Base-by-base conservation (phyloP, 169 alveolate genomes). In the Amoebophrya sp. region DNA sequence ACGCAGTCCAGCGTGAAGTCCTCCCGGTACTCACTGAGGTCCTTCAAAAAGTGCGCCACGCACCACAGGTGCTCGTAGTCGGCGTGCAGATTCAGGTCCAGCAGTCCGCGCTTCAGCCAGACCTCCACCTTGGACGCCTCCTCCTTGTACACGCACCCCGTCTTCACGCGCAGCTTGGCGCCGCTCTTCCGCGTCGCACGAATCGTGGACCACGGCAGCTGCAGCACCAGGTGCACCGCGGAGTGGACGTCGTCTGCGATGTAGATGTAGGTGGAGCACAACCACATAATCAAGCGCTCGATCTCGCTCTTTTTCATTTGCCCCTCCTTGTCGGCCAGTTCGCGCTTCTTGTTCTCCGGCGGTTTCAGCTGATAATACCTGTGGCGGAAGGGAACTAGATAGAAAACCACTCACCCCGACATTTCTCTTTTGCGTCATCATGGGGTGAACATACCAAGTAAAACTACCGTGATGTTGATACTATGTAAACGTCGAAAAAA, bases 1-100 rank as follows among this genome's bases (percentile, higher is more conserved):
- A 66, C 83, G 83, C 35, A 7, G 35, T 66, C 83, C 29, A 66
- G 32, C 35, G 18, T 25, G 18, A 66, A 66, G 83, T 66, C 83
- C 83, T 66, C 83, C 32, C 83, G 83, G 35, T 66, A 66, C 83
- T 3, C 10, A 7, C 35, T 12, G 32, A 66, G 29, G 83, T 25
- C 32, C 32, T 2, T 12, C 0, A 66, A 25, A 25, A 66, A 66
- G 32, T 2, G 1, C 83, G 83, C 83, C 10, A 66, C 32, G 35
- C 83, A 66, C 32, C 18, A 66, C 83, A 66, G 83, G 83, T 66
- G 83, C 83, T 66, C 83, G 83, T 66, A 66, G 83, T 66, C 83
- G 32, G 83, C 83, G 83, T 66, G 83, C 83, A 66, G 83, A 25
- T 66, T 66, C 83, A 66, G 32, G 35, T 66, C 83, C 83, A 66